Evolutionary conservation across 2,329 filamentous ascomycete species (phyloP), one percentile per base, ranked within the genome.

Genomic region (Zymoseptoria passerinii): DNA sequence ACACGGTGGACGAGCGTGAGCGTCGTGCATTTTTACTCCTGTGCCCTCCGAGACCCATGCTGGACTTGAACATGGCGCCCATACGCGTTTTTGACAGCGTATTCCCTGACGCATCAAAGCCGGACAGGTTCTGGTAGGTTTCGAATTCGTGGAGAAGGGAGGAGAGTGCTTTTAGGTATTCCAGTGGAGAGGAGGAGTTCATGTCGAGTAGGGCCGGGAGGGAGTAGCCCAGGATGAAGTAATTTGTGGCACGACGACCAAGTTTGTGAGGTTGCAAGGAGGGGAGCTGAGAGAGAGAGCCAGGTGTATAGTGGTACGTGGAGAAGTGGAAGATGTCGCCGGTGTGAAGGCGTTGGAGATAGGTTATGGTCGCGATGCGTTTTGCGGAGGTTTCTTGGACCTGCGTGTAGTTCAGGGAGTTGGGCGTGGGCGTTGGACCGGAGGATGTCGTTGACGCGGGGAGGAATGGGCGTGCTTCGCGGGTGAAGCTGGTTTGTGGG

Each of bases 271-370:
- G 78, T 59, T 95, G 89, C 71, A 95, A 92, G 71, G 90, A 95
- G 51, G 92, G 86, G 78, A 96, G 87, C 69, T 87, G 86, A 54
- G 82, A 78, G 35, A 97, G 81, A 73, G 96, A 90, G 28, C 83
- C 74, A 68, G 90, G 88, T 64, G 91, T 89, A 75, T 96, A 96
- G 70, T 95, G 88, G 61, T 96, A 84, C 0, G 94, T 96, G 76
- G 96, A 96, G 80, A 97, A 96, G 92, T 94, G 97, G 78, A 95
- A 97, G 49, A 96, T 86, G 59, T 90, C 86, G 61, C 92, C 92
- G 75, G 96, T 91, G 71, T 99, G 92, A 28, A 91, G 88, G 77
- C 95, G 96, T 62, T 92, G 84, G 63, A 99, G 74, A 71, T 99
- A 99, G 68, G 95, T 90, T 49, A 99, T 74, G 0, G 94, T 97